These are phyloP conservation scores for Nigrospora osmanthi DNA, from an alignment of 2,329 filamentous ascomycete species.

Conservation along the genomic window DNA sequence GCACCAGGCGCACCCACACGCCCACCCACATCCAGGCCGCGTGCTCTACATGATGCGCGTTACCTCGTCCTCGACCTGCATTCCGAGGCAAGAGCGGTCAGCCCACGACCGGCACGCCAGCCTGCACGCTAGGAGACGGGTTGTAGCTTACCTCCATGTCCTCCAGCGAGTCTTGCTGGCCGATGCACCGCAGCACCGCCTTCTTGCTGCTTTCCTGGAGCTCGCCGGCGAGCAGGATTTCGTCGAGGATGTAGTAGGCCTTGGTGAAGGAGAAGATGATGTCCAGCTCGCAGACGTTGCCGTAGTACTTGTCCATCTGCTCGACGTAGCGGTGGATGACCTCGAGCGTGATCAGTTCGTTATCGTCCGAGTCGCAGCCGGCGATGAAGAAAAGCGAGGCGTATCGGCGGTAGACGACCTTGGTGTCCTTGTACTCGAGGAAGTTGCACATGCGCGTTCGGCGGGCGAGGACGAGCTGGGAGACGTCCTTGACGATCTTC, in stretches of 20 bases:
- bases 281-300: slow-evolving; percentile 98
- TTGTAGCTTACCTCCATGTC: slow-evolving; percentile 91
- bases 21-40: too few species aligned
- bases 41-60: slow-evolving; percentile 73
- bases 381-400: slow-evolving; percentile 99
- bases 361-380: slow-evolving; percentile 93
- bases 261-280: slow-evolving; percentile 99
- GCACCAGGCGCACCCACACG: too few species aligned
- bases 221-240: slow-evolving; percentile 89
- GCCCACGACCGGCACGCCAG: too few species aligned
- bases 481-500: slow-evolving; percentile 99
- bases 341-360: slow-evolving; percentile 96
- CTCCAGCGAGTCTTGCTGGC: slow-evolving; percentile 93
- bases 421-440: slow-evolving; percentile 98
- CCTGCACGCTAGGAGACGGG: not conserved
- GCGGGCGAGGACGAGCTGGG: slow-evolving; percentile 90
- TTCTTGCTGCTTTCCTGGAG: slow-evolving; percentile 99
- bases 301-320: slow-evolving; percentile 99
- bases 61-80: slow-evolving; percentile 81
- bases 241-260: slow-evolving; percentile 97
- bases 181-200: slow-evolving; percentile 92
- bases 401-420: slow-evolving; percentile 97
- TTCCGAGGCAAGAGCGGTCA: slow-evolving; percentile 1
- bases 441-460: slow-evolving; percentile 99
- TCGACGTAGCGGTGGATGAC: slow-evolving; percentile 99